Evolutionary conservation across 441 rosid genomes (phyloP), one percentile per base, ranked within the genome.

Genomic region (Corymbia calophylla): DNA sequence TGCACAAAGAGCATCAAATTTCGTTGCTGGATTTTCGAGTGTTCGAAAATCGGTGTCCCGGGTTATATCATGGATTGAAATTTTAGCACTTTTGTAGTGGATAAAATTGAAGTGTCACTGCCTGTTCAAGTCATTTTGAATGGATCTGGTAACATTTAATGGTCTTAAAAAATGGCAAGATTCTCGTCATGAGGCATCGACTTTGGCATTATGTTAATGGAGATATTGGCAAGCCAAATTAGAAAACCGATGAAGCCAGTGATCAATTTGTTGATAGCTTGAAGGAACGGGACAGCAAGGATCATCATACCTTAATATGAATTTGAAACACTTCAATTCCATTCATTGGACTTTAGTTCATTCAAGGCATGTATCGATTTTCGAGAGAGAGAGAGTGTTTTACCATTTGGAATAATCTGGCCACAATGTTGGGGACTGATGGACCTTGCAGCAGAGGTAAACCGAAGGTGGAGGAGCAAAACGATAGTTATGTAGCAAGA

Each of bases 1-100:
- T 4, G 5, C 70, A 14, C 35, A 15, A n/a, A 29, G 18, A 6
- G 70, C 21, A n/a, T 5, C 2, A 10, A n/a, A 64, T n/a, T 66
- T 31, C 9, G 9, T 13, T 6, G 35, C 35, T n/a, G 8, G 35
- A 64, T 64, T 64, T 64, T 15, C 2, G 3, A 3, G 39, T 4
- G 11, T 4, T 25, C 6, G 11, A 15, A n/a, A 14, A 66, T 4
- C 11, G 3, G 10, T 66, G 5, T 16, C 0, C 0, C 6, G 3
- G 23, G 21, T 39, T 31, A 11, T 31, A 31, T 66, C 11, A 8
- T 15, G 39, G 39, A 16, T 31, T 31, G 44, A 31, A 66, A 66
- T 31, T 31, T 8, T 31, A 16, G 39, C 6, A 4, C 77, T 31
- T 31, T 66, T 31, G 44, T 21, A 66, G 44, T 16, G 44, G 21